phyloP scores from a whole-genome alignment of 768 basidiomycete species.

The Tricholoma matsutake region DNA sequence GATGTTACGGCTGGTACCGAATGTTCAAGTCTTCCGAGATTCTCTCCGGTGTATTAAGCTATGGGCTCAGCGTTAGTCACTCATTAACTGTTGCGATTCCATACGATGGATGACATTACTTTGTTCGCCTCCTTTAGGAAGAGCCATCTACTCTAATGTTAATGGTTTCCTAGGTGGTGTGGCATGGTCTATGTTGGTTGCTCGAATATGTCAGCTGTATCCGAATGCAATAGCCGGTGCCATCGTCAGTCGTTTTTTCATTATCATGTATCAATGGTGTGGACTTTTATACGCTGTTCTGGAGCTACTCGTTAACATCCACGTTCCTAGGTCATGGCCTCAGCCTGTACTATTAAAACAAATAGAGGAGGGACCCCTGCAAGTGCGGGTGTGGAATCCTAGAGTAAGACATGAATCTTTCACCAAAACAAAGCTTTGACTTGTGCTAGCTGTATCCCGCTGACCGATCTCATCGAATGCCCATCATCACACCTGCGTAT shows the following conservation, averaged over 20 bases:
- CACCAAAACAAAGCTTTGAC: constrained; percentile 3
- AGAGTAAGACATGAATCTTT: constrained; percentile 47
- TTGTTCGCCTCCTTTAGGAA: constrained; percentile 45
- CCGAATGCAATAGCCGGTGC: constrained; percentile 92
- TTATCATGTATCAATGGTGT: constrained; percentile 96
- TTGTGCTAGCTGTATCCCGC: constrained; percentile 73
- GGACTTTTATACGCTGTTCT: constrained; percentile 21
- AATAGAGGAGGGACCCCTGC: constrained; percentile 92
- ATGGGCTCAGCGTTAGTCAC: constrained; percentile 87
- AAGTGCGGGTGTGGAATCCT: constrained; percentile 97
- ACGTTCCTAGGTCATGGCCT: constrained; percentile 84
- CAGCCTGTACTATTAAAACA: constrained; percentile 96
- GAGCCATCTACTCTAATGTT: constrained; percentile 97
- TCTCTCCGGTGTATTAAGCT: constrained; percentile 94
- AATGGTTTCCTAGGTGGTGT: constrained; percentile 98
- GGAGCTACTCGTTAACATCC: constrained; percentile 5
- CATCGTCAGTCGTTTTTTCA: constrained; percentile 96
- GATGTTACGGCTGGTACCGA: constrained; percentile 91
- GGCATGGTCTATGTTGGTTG: constrained; percentile 98
- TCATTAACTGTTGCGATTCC: neutral
- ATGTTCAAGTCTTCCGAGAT: constrained; percentile 92
- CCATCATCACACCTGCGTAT: constrained; percentile 98
- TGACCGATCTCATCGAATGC: constrained; percentile 96
- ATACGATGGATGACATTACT: neutral
- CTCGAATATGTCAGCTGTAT: constrained; percentile 97